Percentiles rank a stretch among this genome's conserved stretches.
phyloP scores from a whole-genome alignment of 305 asterid genomes.

The Fraxinus velutina region DNA sequence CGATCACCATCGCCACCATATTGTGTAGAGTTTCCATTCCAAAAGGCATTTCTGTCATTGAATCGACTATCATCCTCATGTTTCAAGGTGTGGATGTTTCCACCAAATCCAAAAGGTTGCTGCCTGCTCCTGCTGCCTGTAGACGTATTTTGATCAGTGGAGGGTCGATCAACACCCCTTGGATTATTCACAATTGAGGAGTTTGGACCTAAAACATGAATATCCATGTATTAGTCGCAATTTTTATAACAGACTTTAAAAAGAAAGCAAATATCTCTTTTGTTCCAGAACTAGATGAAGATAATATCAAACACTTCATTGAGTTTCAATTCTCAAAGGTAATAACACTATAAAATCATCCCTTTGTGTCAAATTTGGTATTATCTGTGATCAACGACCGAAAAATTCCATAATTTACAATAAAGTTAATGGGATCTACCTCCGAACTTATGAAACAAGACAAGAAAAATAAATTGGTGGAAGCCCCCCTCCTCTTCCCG shows the following conservation, averaged over 20 bases:
- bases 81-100: constrained; percentile 81
- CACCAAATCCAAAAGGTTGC: constrained; percentile 46
- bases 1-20: constrained; percentile 63
- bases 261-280: neutral
- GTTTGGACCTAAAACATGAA: constrained; percentile 47
- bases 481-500: neutral
- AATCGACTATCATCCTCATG: constrained; percentile 53
- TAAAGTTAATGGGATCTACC: neutral
- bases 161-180: constrained; percentile 36
- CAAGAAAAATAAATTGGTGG: neutral
- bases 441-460: neutral
- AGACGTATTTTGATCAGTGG: constrained; percentile 30
- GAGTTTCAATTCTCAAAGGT: neutral
- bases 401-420: neutral
- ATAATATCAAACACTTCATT: neutral
- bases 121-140: constrained; percentile 33
- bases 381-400: neutral
- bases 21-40: constrained; percentile 95
- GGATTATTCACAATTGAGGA: constrained; percentile 41
- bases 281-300: neutral
- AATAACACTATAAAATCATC: neutral
- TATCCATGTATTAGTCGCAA: constrained; percentile 9
- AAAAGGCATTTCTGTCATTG: constrained; percentile 59
- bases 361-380: neutral
- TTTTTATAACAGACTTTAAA: neutral